A percentile compares a stretch with the other conserved stretches of the same genome.
Evolutionary conservation across 2,329 filamentous ascomycete species (phyloP).

Genomic region (Xylariaceae sp.): DNA sequence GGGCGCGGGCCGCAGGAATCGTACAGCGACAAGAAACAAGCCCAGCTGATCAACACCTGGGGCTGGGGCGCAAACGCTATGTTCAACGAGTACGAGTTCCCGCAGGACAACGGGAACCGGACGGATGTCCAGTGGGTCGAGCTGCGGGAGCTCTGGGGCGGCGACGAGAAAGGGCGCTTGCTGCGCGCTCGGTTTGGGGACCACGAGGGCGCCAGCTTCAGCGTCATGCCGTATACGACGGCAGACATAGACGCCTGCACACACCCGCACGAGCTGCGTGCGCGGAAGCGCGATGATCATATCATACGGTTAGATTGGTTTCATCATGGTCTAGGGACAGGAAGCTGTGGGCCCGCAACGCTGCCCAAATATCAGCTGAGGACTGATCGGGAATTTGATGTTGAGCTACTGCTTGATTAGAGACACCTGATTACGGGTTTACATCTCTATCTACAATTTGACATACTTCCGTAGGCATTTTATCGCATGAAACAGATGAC

Average conservation of each 20-base stretch:
- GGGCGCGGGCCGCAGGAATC: slow-evolving; percentile 70
- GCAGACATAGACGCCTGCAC: slow-evolving; percentile 57
- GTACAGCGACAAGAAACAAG: slow-evolving; percentile 69
- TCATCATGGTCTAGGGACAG: slow-evolving; percentile 68
- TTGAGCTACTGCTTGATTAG: slow-evolving; percentile 53
- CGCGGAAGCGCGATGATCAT: slow-evolving; percentile 55
- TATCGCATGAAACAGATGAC: too few species aligned
- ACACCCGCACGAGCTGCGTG: slow-evolving; percentile 66
- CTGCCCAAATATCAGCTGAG: slow-evolving; percentile 54
- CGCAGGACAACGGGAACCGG: slow-evolving; percentile 70
- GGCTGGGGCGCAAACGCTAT: slow-evolving; percentile 55
- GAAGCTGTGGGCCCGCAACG: slow-evolving; percentile 65
- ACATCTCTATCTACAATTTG: slow-evolving; percentile 15
- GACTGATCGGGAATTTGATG: slow-evolving; percentile 49
- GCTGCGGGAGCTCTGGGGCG: slow-evolving; percentile 45
- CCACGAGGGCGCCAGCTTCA: slow-evolving; percentile 60
- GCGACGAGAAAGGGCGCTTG: slow-evolving; percentile 40
- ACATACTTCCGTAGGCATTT: too few species aligned
- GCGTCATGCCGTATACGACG: slow-evolving; percentile 60
- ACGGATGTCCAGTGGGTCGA: slow-evolving; percentile 68
- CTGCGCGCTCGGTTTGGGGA: slow-evolving; percentile 53
- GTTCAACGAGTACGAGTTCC: slow-evolving; percentile 68
- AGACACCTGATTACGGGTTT: too few species aligned
- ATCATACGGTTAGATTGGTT: slow-evolving; percentile 64
- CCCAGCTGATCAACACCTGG: slow-evolving; percentile 64